Percentiles rank a stretch among this genome's conserved stretches.
These are phyloP conservation scores for Sapria himalayana DNA, from an alignment of 345 rosid species.

Conservation along the genomic window DNA sequence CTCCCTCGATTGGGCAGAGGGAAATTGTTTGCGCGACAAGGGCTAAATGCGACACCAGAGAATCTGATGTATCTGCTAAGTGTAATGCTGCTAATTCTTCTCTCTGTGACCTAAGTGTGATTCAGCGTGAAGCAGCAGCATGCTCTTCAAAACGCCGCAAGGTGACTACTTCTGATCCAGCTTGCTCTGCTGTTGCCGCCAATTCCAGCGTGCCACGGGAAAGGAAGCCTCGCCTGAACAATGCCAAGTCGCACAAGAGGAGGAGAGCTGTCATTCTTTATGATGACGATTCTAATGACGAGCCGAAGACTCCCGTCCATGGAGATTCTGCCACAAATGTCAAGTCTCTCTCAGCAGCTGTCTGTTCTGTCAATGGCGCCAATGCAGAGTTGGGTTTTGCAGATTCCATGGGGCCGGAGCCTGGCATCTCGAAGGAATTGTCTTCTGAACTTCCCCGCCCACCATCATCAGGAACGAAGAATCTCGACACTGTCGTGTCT, in stretches of 20 bases:
- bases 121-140: no score
- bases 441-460: conserved; percentile 12
- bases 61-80: background rate
- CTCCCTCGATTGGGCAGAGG: no score
- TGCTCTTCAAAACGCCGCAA: conserved; percentile 38
- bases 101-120: no score
- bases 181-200: no score
- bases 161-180: conserved; percentile 43
- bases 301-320: conserved; percentile 74
- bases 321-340: conserved; percentile 23
- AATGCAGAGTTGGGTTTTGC: conserved; percentile 14
- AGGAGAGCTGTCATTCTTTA: conserved; percentile 54
- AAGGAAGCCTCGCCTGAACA: conserved; percentile 21
- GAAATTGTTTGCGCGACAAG: no score
- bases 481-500: conserved; percentile 12
- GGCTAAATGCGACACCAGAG: no score
- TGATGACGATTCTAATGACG: conserved; percentile 43
- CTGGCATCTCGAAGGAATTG: conserved; percentile 13
- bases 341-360: conserved; percentile 13
- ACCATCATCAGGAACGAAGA: conserved; percentile 13
- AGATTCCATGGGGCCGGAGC: conserved; percentile 15
- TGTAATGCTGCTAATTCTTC: no score
- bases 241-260: conserved; percentile 25
- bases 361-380: conserved; percentile 15
- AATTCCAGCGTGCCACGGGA: conserved; percentile 21